phyloP scores from a whole-genome alignment of 352 stramenopile species.

The Pythium utonaiense region DNA sequence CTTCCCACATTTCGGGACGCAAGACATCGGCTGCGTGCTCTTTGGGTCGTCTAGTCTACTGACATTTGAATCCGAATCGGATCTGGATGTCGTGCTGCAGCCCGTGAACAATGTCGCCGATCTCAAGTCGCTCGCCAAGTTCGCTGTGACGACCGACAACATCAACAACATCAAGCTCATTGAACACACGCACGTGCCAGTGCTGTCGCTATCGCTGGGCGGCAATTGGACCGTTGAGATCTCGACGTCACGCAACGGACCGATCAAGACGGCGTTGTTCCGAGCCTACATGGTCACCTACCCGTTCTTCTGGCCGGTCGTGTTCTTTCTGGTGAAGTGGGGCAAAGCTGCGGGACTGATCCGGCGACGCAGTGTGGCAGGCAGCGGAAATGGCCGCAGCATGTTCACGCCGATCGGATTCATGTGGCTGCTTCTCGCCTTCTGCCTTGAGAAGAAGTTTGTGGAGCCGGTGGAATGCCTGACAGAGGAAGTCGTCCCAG shows the following conservation, averaged over 20 bases:
- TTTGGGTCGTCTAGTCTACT: conserved; percentile 72
- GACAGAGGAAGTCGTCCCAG: background rate
- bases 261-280: conserved; percentile 68
- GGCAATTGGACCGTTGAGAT: conserved; percentile 62
- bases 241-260: conserved; percentile 49
- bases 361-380: conserved; percentile 38
- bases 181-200: conserved; percentile 42
- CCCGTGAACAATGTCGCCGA: background rate
- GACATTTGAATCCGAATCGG: conserved; percentile 74
- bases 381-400: conserved; percentile 32
- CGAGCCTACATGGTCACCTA: conserved; percentile 64
- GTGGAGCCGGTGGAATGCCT: conserved; percentile 37
- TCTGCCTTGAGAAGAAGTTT: conserved; percentile 51
- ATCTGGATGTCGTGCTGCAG: conserved; percentile 61
- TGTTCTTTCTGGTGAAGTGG: conserved; percentile 75
- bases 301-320: conserved; percentile 69
- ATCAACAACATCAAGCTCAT: conserved; percentile 5
- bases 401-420: conserved; percentile 66
- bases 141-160: background rate
- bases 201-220: conserved; percentile 61
- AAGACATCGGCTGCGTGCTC: conserved; percentile 35
- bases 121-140: conserved; percentile 11
- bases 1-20: conserved; percentile 24
- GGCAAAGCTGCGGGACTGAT: conserved; percentile 67
- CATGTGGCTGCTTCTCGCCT: conserved; percentile 70